A percentile compares a stretch with the other conserved stretches of the same genome.
Evolutionary conservation across 352 stramenopile species (phyloP).

Genomic region (Halophytophthora polymorphica): DNA sequence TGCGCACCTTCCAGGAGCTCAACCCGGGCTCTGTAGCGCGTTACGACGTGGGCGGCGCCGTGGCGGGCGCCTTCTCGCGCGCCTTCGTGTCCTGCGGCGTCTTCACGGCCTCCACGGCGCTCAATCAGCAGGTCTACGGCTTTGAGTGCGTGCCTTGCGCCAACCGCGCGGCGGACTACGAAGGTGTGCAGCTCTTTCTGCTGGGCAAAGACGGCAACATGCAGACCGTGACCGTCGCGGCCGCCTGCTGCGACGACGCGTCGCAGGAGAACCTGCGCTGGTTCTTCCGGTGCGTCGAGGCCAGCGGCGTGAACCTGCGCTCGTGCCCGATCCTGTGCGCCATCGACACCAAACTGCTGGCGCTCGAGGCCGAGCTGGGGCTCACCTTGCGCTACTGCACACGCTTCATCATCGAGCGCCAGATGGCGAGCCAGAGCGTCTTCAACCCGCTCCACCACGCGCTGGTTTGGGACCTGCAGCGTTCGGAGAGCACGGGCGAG

Average conservation of each 20-base stretch:
- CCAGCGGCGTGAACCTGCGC: constrained; percentile 37
- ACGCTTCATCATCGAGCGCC: constrained; percentile 47
- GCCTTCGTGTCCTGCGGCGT: constrained; percentile 46
- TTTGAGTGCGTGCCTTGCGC: constrained; percentile 34
- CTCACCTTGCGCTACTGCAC: constrained; percentile 55
- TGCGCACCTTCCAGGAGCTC: constrained; percentile 31
- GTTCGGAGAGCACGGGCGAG: constrained; percentile 37
- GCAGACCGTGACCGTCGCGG: constrained; percentile 37
- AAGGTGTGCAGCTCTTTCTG: constrained; percentile 45
- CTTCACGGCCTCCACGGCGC: constrained; percentile 32
- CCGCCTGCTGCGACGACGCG: constrained; percentile 32
- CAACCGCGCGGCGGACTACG: constrained; percentile 31
- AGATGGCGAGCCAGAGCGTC: constrained; percentile 29
- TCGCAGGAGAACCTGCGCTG: constrained; percentile 44
- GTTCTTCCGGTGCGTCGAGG: constrained; percentile 46
- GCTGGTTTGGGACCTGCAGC: constrained; percentile 51
- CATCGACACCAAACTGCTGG: constrained; percentile 31
- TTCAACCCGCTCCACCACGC: constrained; percentile 50
- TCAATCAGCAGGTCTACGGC: constrained; percentile 58
- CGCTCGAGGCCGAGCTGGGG: constrained; percentile 32
- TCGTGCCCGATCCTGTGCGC: constrained; percentile 44
- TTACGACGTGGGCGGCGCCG: constrained; percentile 20
- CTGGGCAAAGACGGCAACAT: constrained; percentile 55
- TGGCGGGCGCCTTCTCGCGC: constrained; percentile 30
- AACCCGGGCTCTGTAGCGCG: constrained; percentile 34